A percentile compares a stretch with the other conserved stretches of the same genome.
These are phyloP conservation scores for Albizia julibrissin DNA, from an alignment of 306 rosid genomes.

Conservation along the genomic window DNA sequence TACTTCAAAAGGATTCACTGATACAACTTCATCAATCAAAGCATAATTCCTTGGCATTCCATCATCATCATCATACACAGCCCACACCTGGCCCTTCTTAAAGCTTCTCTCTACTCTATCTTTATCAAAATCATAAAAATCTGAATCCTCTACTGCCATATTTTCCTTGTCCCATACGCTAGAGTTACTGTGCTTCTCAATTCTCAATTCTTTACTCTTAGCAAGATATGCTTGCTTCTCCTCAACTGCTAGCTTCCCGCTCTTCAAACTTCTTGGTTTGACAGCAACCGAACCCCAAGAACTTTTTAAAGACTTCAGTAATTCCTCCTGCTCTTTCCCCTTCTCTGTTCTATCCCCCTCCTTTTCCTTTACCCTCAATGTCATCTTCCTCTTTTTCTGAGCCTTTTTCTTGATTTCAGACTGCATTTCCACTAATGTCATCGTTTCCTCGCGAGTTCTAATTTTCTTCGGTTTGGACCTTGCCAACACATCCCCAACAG, in stretches of 20 bases:
- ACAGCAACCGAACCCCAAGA: slow-evolving; percentile 28
- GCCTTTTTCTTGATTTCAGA: slow-evolving; percentile 51
- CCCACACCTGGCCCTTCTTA: slow-evolving; percentile 95
- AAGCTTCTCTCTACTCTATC: slow-evolving; percentile 82
- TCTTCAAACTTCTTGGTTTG: slow-evolving; percentile 23
- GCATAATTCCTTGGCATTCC: slow-evolving; percentile 89
- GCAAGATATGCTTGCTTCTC: slow-evolving; percentile 27
- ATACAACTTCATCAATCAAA: slow-evolving; percentile 69
- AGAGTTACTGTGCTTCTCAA: slow-evolving; percentile 26
- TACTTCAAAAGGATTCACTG: slow-evolving; percentile 71
- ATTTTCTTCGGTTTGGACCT: slow-evolving; percentile 54
- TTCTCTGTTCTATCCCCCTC: slow-evolving; percentile 33
- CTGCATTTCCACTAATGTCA: slow-evolving; percentile 89
- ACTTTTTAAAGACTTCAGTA: slow-evolving; percentile 24
- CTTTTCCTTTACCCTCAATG: slow-evolving; percentile 39
- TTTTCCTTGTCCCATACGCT: slow-evolving; percentile 39
- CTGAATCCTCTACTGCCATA: slow-evolving; percentile 75
- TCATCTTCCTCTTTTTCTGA: slow-evolving; percentile 44
- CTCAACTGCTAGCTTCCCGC: slow-evolving; percentile 28
- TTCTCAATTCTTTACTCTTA: slow-evolving; percentile 23
- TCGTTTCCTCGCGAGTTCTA: slow-evolving; percentile 56
- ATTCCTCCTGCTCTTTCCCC: slow-evolving; percentile 30
- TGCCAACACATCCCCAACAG: slow-evolving; percentile 73
- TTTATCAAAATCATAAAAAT: slow-evolving; percentile 77
- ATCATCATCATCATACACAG: slow-evolving; percentile 74